Evolutionary conservation across 441 rosid genomes (phyloP), one percentile per base, ranked within the genome.

Genomic region (Pelargonium myrrhifolium): DNA sequence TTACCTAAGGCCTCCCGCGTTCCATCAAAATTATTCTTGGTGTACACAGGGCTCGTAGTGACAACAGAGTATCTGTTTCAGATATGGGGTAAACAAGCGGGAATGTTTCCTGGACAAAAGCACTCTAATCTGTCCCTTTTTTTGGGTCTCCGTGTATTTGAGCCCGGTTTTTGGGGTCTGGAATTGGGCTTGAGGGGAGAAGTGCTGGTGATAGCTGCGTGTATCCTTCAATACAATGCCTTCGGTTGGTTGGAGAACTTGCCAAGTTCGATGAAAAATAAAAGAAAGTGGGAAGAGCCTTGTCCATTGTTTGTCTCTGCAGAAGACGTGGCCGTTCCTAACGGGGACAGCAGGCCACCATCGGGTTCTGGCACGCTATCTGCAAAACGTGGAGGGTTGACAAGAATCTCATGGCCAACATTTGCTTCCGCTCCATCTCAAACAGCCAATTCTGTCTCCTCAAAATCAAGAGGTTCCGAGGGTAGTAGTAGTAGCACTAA

Each of bases 51-150:
- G 71, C 53, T 85, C 77, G 73, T 90, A 20, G 86, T 95, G 76
- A 76, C 89, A 71, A 71, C 76, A 39, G 99, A 95, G 82, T 95
- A 92, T 84, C 88, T 95, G 53, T 95, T 89, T 81, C 99, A 95
- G 84, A 77, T 92, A 85, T 95, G 98, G 96, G 99, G 97, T 70
- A 85, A 80, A 77, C 95, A 87, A 73, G 89, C 89, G 42, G 93
- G 81, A 63, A 95, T 95, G 97, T 90, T 95, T 80, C 99, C 99
- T 45, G 98, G 96, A 68, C 97, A 95, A 77, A 87, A 86, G 68
- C 84, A 85, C 70, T 81, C 84, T 69, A 73, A 83, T 64, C 66
- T 90, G 75, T 85, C 98, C 15, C 74, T 78, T 72, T 76, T 90
- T 78, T 78, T 92, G 78, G 99, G 98, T 71, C 84, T 92, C 62